A percentile compares a stretch with the other conserved stretches of the same genome.
These are phyloP conservation scores for Aspergillus sparsus DNA, from an alignment of 495 filamentous ascomycete genomes.

Conservation along the genomic window DNA sequence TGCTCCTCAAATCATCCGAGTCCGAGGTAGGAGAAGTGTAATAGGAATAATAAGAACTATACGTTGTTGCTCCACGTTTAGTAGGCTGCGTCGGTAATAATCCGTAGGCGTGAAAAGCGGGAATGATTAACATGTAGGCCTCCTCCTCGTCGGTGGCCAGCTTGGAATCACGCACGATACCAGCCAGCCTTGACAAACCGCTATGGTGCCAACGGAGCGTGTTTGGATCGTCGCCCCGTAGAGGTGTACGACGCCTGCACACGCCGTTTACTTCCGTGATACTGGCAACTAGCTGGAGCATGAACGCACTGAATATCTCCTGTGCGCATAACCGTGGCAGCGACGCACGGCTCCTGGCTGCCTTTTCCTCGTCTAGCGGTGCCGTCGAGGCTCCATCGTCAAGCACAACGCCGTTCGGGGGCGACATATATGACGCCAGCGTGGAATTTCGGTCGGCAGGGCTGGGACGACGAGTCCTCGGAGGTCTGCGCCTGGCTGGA, in stretches of 20 bases:
- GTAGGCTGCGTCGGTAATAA: not conserved
- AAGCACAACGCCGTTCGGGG: not conserved
- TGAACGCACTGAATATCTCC: conserved; percentile 5
- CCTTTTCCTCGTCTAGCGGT: not conserved
- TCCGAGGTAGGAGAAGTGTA: not conserved
- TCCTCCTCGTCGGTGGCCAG: conserved; percentile 2
- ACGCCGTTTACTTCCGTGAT: not conserved
- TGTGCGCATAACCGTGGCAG: not conserved
- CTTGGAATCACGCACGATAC: conserved; percentile 1
- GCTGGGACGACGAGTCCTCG: no score
- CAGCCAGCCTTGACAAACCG: not conserved
- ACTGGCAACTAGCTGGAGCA: not conserved
- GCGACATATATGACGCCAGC: not conserved
- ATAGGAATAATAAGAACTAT: not conserved
- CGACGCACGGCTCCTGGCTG: not conserved
- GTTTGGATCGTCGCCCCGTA: not conserved
- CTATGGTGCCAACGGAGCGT: not conserved
- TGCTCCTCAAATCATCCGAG: not conserved
- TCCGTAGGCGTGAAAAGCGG: not conserved
- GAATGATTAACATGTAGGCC: not conserved
- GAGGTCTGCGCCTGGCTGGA: no score
- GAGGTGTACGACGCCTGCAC: not conserved
- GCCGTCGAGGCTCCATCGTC: not conserved
- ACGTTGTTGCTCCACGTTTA: not conserved
- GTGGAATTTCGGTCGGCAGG: not conserved